Base-by-base conservation (phyloP, 2,329 filamentous ascomycete genomes). In the Trichoderma pleuroti region DNA sequence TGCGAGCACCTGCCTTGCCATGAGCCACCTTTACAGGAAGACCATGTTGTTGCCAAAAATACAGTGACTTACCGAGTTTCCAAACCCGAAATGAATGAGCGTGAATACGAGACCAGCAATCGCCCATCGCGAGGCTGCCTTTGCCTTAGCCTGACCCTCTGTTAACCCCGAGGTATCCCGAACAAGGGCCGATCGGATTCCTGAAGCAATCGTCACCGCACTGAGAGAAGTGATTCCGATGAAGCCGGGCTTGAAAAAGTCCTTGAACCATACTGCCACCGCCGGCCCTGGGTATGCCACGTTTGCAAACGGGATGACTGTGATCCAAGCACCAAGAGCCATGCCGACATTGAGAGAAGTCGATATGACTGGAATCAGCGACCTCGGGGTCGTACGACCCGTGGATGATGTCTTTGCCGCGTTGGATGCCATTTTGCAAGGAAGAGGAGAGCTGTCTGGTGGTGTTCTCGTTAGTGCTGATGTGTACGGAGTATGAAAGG, bases 201-300 rank as follows among this genome's bases (percentile, higher is more conserved):
- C 70, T 8, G 62, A 52, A 5, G 70, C 64, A 14, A 71, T 49
- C 1, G 72, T 73, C 10, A 72, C 24, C 3, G 71, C 65, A 1
- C 71, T 72, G 49, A 72, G 65, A 21, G 71, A 68, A 1, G 72
- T 72, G 36, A 73, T 70, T 4, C 56, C 66, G 49, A 73, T 71
- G 36, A 73, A 72, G 4, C 72, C 72, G 4, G 72, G 72, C 61
- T 66, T 72, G 57, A 73, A 73, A 26, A 73, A 73, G 39, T 52
- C 72, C 26, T 52, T 67, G 69, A 72, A 73, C 72, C 72, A 73
- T 14, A 64, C 16, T 18, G 71, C 72, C 12, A 73, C 62, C 16
- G 72, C 72, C 3, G 71, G 72, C 1, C 72, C 72, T 5, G 71
- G 70, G 56, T 72, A 73, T 9, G 39, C 46, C 5, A 26, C 26